These are phyloP conservation scores for Microcyclosporella mali DNA, from an alignment of 2,329 filamentous ascomycete species.

Conservation along the genomic window DNA sequence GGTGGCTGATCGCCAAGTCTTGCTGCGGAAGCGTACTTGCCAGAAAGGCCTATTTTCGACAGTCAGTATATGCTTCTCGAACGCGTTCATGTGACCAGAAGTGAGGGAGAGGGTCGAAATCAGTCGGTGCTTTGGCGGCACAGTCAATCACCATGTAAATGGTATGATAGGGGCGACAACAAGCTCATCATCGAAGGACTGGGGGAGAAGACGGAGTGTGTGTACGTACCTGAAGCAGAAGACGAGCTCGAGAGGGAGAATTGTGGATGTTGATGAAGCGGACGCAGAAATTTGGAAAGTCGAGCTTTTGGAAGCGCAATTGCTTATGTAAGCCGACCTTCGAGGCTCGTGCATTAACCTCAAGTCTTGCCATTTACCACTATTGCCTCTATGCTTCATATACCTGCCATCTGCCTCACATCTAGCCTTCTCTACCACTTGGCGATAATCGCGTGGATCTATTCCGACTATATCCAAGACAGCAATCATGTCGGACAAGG, in stretches of 20 bases:
- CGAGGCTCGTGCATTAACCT: too few relatives aligned
- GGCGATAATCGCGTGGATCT: too few relatives aligned
- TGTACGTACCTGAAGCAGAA: slow-evolving; percentile 17
- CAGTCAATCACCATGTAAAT: slow-evolving; percentile 54
- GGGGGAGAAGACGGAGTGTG: slow-evolving; percentile 6
- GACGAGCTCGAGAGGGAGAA: slow-evolving; percentile 5
- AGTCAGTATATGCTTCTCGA: slow-evolving; percentile 10
- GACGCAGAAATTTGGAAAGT: slow-evolving; percentile 1
- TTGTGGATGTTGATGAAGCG: background rate
- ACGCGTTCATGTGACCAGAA: background rate
- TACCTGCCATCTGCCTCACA: too few relatives aligned
- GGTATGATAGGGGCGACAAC: slow-evolving; percentile 60
- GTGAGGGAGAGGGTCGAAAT: slow-evolving; percentile 25
- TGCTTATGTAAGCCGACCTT: too few relatives aligned
- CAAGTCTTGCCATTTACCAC: too few relatives aligned
- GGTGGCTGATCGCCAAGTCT: too few relatives aligned
- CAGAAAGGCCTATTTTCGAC: background rate
- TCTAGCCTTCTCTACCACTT: too few relatives aligned
- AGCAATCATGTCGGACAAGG: slow-evolving; percentile 46
- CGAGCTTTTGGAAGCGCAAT: slow-evolving; percentile 1
- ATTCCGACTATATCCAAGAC: background rate
- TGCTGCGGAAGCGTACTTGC: too few relatives aligned
- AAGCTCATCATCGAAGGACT: slow-evolving; percentile 49
- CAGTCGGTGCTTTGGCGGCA: slow-evolving; percentile 57
- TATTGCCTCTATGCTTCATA: too few relatives aligned